Base-by-base conservation (phyloP, 2,329 filamentous ascomycete species). In the Aplosporella prunicola region DNA sequence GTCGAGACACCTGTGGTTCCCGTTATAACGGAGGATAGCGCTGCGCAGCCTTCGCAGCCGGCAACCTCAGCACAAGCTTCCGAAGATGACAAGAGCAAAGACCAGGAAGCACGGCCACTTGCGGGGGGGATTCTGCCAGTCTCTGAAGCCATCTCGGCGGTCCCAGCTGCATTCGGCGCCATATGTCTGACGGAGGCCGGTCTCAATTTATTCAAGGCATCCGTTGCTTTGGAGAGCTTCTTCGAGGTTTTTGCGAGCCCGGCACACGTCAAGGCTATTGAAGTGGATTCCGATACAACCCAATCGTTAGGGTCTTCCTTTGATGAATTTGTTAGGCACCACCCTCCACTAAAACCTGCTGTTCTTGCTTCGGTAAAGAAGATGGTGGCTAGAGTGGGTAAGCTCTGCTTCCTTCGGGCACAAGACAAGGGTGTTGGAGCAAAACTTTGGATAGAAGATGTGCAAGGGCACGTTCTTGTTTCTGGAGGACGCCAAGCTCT, bases 171-270 rank as follows among this genome's bases (percentile, higher is more conserved):
- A 2, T 82, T 98, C 50, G 89, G 89, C 44, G 88, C 91, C 5
- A 93, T 99, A 36, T 98, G 85, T 48, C 65, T 99, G 39, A 95
- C 95, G 49, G 81, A 84, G 44, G 70, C 76, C 18, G 91, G 91
- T 7, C 82, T 95, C 69, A 82, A 82, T 50, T 72, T 95, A 54
- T 93, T 98, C 50, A 78, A 86, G 40, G 74, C 78, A 0, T 95
- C 88, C 0, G 72, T 77, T 41, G 88, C 86, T 2, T 70, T 98
- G 29, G 80, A 88, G 40, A 83, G 78, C 48, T 96, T 88, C 56
- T 82, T 98, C 46, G 85, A 95, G 55, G 86, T 96, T n/a, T 98
- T 98, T 47, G 85, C 95, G 59, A 96, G 86, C 47, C 79, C 87
- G 2, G 73, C 78, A 11, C 93, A 99, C 60, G 78, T 98, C 41